phyloP scores from a whole-genome alignment of 805 yeast species.

The Spathaspora passalidarum region DNA sequence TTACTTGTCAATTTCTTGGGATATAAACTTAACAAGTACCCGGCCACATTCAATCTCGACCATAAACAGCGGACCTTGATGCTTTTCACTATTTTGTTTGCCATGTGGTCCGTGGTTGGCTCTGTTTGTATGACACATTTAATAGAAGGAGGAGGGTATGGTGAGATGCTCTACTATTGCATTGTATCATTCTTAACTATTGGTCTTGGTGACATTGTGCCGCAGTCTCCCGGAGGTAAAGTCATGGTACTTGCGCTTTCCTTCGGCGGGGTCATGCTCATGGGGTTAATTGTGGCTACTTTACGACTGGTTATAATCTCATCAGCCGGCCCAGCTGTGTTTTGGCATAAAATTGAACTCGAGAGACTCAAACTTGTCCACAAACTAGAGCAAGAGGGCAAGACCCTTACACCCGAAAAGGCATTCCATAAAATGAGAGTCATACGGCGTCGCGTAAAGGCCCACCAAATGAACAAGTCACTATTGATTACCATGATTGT shows the following conservation, averaged over 20 bases:
- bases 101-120: constrained; percentile 73
- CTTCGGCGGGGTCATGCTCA: constrained; percentile 62
- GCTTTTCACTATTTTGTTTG: constrained; percentile 62
- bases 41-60: constrained; percentile 66
- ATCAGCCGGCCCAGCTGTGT: constrained; percentile 60
- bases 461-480: constrained; percentile 36
- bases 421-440: constrained; percentile 56
- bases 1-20: constrained; percentile 63
- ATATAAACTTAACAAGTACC: constrained; percentile 54
- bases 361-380: constrained; percentile 35
- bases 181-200: constrained; percentile 73
- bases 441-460: constrained; percentile 42
- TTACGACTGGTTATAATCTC: constrained; percentile 61
- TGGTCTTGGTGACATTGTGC: constrained; percentile 76
- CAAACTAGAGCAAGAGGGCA: constrained; percentile 12
- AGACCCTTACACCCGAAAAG: constrained; percentile 35
- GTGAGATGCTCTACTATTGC: constrained; percentile 70
- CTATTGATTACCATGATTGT: constrained; percentile 37
- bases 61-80: constrained; percentile 70
- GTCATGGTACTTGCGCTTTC: constrained; percentile 63
- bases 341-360: constrained; percentile 62
- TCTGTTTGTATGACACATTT: constrained; percentile 44
- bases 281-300: constrained; percentile 73
- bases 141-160: constrained; percentile 41
- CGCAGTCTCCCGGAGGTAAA: constrained; percentile 50